A percentile compares a stretch with the other conserved stretches of the same genome.
Conservation (phyloP, 805 yeast species). For the Nakazawaea ambrosiae region DNA sequence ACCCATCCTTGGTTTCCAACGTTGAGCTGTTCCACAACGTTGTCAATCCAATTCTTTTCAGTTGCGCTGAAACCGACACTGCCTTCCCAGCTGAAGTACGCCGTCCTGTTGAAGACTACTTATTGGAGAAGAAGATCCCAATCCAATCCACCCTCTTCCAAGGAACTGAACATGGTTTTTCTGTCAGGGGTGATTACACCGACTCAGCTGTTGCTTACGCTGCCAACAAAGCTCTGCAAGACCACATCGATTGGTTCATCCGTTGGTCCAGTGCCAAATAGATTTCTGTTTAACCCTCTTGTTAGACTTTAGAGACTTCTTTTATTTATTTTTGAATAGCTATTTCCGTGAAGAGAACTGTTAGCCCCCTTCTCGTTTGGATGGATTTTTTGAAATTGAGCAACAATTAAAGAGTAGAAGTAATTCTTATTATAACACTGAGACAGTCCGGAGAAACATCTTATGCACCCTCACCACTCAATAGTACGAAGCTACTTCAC, state of each 20-base stretch:
- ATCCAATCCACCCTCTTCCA: conserved; percentile 59
- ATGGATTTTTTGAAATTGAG: too few relatives aligned
- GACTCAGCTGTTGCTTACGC: conserved; percentile 53
- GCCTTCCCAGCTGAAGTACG: conserved; percentile 62
- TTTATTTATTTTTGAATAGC: too few relatives aligned
- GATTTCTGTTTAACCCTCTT: too few relatives aligned
- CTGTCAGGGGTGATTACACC: conserved; percentile 67
- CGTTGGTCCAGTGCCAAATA: conserved; percentile 1
- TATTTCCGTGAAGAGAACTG: too few relatives aligned
- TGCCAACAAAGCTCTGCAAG: conserved; percentile 52
- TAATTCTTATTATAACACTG: too few relatives aligned
- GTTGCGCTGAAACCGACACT: conserved; percentile 67
- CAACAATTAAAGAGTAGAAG: too few relatives aligned
- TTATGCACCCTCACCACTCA: too few relatives aligned
- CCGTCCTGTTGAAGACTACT: conserved; percentile 49
- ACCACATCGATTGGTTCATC: conserved; percentile 32
- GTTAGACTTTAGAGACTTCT: too few relatives aligned
- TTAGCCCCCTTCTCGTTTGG: too few relatives aligned
- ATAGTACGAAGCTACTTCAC: too few relatives aligned
- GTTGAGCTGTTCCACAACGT: conserved; percentile 68
- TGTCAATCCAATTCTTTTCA: too few relatives aligned
- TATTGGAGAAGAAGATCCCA: conserved; percentile 43
- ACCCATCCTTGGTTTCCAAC: conserved; percentile 69
- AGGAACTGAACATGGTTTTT: conserved; percentile 70
- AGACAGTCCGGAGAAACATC: too few relatives aligned